Evolutionary conservation across 257 asterid genomes (phyloP).

Genomic region (Nicotiana attenuata): DNA sequence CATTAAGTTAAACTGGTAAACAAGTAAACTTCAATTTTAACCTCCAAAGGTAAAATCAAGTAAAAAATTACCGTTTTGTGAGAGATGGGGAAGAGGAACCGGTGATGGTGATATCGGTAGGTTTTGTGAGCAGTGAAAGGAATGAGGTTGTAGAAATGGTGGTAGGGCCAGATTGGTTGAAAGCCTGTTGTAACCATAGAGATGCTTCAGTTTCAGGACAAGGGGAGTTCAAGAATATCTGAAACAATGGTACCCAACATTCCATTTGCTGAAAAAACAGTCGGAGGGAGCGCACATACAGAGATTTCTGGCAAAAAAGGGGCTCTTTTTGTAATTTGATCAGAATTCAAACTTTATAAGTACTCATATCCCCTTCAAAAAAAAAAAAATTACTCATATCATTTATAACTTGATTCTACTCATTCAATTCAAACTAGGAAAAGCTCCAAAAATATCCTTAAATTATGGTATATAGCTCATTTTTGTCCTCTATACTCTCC

Average conservation of each 20-base stretch:
- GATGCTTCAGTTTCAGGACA: constrained; percentile 76
- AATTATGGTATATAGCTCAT: too few species aligned
- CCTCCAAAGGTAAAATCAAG: neutral
- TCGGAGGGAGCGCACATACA: too few species aligned
- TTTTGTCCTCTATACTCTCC: too few species aligned
- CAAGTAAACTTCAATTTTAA: neutral
- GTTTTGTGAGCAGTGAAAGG: constrained; percentile 34
- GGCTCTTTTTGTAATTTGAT: neutral
- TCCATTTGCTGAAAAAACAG: constrained; percentile 37
- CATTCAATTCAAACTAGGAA: too few species aligned
- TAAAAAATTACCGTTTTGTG: constrained; percentile 21
- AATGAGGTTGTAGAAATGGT: constrained; percentile 36
- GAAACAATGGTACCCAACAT: constrained; percentile 58
- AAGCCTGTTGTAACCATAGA: constrained; percentile 49
- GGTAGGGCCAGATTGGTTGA: constrained; percentile 27
- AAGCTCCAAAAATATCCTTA: too few species aligned
- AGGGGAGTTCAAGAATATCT: constrained; percentile 56
- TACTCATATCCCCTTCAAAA: too few species aligned
- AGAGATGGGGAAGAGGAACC: constrained; percentile 20
- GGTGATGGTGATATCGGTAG: constrained; percentile 12
- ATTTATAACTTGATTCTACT: too few species aligned
- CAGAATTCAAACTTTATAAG: too few species aligned
- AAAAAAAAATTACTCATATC: too few species aligned
- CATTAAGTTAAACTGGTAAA: neutral
- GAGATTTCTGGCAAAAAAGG: neutral